Conservation (phyloP, 768 basidiomycete genomes). For the Strobilomyces echinocephalus region DNA sequence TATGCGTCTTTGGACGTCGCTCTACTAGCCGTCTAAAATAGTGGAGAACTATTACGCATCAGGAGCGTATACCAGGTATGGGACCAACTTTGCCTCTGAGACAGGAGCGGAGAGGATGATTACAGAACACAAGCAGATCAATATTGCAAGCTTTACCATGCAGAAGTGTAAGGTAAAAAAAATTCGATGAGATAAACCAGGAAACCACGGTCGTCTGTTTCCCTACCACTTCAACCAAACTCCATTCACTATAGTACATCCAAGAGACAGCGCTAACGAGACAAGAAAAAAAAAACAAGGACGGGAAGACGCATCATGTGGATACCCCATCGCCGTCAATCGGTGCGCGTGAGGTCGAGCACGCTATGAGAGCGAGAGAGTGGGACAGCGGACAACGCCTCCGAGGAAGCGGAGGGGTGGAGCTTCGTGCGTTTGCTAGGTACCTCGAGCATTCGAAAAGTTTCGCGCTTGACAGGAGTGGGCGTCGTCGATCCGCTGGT, state of each 20-base stretch:
- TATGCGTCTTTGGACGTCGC: not conserved
- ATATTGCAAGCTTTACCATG: not conserved
- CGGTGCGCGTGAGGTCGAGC: constrained; percentile 1
- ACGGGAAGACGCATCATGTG: not conserved
- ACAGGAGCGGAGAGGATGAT: too few species aligned
- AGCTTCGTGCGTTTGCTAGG: constrained; percentile 15
- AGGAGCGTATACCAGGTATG: too few species aligned
- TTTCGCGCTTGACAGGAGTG: constrained; percentile 1
- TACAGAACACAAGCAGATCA: not conserved
- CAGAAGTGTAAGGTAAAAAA: not conserved
- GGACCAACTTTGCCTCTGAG: too few species aligned
- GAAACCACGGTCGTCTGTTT: constrained; percentile 8
- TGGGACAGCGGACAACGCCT: not conserved
- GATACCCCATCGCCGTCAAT: not conserved
- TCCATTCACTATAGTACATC: not conserved
- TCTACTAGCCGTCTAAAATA: too few species aligned
- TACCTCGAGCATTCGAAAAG: not conserved
- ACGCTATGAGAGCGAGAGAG: constrained; percentile 1
- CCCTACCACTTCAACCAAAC: not conserved
- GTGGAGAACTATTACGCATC: too few species aligned
- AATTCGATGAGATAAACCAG: not conserved
- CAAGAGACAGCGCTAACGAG: not conserved
- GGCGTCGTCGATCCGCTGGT: not conserved
- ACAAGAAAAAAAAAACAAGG: not conserved
- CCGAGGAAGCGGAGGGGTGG: not conserved